phyloP scores from a whole-genome alignment of 441 rosid species.

The Pelargonium exstipulatum region DNA sequence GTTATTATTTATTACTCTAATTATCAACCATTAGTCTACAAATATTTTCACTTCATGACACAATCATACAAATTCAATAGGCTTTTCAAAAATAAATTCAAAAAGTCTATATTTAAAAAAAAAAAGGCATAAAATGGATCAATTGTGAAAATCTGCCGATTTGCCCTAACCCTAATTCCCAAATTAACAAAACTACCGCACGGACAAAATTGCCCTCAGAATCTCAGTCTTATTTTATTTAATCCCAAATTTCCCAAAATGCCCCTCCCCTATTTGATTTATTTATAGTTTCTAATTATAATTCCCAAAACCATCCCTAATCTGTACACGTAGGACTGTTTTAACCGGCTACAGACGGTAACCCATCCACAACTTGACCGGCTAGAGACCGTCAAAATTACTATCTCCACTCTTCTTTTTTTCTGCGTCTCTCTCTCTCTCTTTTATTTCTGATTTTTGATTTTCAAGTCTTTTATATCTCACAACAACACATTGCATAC shows the following conservation, averaged over 20 bases:
- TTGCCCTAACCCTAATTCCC: not conserved
- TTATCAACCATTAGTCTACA: too few relatives aligned
- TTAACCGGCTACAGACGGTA: constrained; percentile 47
- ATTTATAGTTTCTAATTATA: not conserved
- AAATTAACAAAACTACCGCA: not conserved
- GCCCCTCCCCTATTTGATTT: not conserved
- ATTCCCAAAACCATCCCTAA: constrained; percentile 18
- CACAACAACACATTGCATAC: constrained; percentile 6
- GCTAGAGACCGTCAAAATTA: constrained; percentile 32
- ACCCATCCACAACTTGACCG: constrained; percentile 33
- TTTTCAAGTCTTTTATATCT: constrained; percentile 15
- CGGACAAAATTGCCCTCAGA: not conserved
- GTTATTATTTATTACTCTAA: too few relatives aligned
- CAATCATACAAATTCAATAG: too few relatives aligned
- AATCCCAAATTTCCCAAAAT: not conserved
- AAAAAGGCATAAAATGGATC: too few relatives aligned
- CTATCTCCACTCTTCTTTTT: constrained; percentile 25
- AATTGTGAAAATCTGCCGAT: not conserved
- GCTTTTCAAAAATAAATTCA: too few relatives aligned
- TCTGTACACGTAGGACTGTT: constrained; percentile 13
- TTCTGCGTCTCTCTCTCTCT: not conserved
- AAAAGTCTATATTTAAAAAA: too few relatives aligned
- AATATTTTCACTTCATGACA: too few relatives aligned
- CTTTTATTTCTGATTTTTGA: not conserved
- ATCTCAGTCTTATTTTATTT: not conserved